phyloP scores from a whole-genome alignment of 2,329 filamentous ascomycete species.

The Sporothrix humicola region DNA sequence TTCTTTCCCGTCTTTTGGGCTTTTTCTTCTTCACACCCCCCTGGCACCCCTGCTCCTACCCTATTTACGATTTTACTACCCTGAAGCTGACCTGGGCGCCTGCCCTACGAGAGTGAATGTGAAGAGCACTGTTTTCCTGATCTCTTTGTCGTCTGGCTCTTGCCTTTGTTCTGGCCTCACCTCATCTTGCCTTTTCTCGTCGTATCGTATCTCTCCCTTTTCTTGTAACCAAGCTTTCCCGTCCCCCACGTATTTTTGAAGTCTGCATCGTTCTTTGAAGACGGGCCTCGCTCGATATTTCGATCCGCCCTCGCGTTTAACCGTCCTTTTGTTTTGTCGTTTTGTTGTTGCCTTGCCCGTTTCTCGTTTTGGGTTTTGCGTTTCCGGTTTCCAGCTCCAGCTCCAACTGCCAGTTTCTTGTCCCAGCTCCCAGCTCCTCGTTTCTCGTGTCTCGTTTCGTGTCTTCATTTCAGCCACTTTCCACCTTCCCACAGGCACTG shows the following conservation, averaged over 20 bases:
- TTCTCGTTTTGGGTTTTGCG: background rate
- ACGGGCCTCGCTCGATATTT: conserved; percentile 10
- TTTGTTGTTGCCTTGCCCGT: background rate
- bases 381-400: background rate
- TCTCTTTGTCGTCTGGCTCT: background rate
- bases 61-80: background rate
- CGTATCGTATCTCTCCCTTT: no score
- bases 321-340: background rate
- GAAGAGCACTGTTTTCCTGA: background rate
- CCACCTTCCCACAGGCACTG: no score
- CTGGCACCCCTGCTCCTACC: conserved; percentile 8
- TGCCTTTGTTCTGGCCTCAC: background rate
- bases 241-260: no score
- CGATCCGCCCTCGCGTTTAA: background rate
- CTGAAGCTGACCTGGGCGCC: background rate
- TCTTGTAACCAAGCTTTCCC: background rate
- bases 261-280: no score
- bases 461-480: background rate
- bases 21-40: background rate
- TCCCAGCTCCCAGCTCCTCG: background rate
- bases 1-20: conserved; percentile 13
- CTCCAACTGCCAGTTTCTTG: background rate
- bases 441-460: background rate
- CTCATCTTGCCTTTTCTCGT: background rate
- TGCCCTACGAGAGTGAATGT: background rate